These are phyloP conservation scores for Nepenthes alata DNA, from an alignment of 179 eudicot genomes.

Conservation along the genomic window DNA sequence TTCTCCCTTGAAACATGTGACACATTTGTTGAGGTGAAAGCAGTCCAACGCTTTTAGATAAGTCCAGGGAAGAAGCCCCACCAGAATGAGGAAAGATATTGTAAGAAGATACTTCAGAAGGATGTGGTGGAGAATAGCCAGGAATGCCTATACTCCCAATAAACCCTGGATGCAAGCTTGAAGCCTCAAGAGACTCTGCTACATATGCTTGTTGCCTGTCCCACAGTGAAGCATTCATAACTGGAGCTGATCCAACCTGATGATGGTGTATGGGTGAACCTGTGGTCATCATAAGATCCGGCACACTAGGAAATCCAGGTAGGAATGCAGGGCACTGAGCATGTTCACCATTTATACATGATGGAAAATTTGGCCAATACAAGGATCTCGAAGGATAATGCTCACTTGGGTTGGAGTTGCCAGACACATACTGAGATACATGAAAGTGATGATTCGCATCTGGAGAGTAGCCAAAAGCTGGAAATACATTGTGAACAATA, in stretches of 20 bases:
- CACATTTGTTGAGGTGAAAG: conserved; percentile 29
- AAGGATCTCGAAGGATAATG: conserved; percentile 28
- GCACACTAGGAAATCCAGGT: conserved; percentile 26
- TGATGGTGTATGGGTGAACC: conserved; percentile 25
- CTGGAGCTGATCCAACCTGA: conserved; percentile 46
- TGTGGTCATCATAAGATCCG: conserved; percentile 32
- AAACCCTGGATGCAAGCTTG: conserved; percentile 25
- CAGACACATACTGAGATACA: conserved; percentile 20
- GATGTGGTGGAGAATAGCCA: conserved; percentile 30
- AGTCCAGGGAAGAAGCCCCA: conserved; percentile 19
- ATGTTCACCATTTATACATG: conserved; percentile 27
- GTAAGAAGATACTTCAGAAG: conserved; percentile 30
- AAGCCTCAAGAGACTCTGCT: conserved; percentile 28
- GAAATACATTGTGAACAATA: not conserved
- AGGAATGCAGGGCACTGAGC: conserved; percentile 28
- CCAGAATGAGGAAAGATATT: conserved; percentile 22
- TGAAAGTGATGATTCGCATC: conserved; percentile 13
- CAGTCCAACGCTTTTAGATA: conserved; percentile 17
- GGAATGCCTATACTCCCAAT: conserved; percentile 23
- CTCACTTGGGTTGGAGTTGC: conserved; percentile 30
- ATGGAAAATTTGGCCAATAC: conserved; percentile 24
- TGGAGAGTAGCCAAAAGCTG: conserved; percentile 31
- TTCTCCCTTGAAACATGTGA: conserved; percentile 29
- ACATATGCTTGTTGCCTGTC: conserved; percentile 24
- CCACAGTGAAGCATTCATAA: conserved; percentile 29